These are phyloP conservation scores for Phanerodontia chrysosporium DNA, from an alignment of 768 basidiomycete species.

Conservation along the genomic window DNA sequence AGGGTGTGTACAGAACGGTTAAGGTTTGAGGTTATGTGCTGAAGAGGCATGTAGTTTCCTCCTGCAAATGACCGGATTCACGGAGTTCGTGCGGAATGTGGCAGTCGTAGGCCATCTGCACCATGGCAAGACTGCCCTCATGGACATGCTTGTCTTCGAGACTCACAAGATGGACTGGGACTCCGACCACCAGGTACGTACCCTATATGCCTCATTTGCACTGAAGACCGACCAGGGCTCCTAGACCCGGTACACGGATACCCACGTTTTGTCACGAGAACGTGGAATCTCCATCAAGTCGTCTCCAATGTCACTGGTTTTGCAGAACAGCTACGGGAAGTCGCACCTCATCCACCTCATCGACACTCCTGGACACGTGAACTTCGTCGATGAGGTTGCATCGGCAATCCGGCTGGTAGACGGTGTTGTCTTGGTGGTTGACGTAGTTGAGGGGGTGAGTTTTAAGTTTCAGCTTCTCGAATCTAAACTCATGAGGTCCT, in stretches of 20 bases:
- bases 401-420: conserved; percentile 82
- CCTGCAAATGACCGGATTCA: conserved; percentile 85
- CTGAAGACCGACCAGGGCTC: background rate
- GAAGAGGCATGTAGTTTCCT: conserved; percentile 59
- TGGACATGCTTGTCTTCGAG: conserved; percentile 97
- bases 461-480: conserved; percentile 5
- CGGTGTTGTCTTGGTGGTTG: conserved; percentile 90
- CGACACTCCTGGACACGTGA: conserved; percentile 97
- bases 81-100: conserved; percentile 94
- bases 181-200: conserved; percentile 72
- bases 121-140: conserved; percentile 93
- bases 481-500: background rate
- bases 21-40: background rate
- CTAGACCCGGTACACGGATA: conserved; percentile 94
- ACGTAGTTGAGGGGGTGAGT: conserved; percentile 96
- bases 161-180: conserved; percentile 96
- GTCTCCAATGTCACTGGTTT: conserved; percentile 90
- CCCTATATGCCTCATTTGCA: background rate
- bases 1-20: conserved; percentile 51
- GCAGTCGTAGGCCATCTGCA: conserved; percentile 95
- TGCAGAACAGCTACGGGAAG: conserved; percentile 83
- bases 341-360: conserved; percentile 91
- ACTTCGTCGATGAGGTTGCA: conserved; percentile 98
- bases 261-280: conserved; percentile 82
- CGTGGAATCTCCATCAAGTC: conserved; percentile 95